Evolutionary conservation across 2,329 filamentous ascomycete genomes (phyloP).

Genomic region (Botrytis porri): DNA sequence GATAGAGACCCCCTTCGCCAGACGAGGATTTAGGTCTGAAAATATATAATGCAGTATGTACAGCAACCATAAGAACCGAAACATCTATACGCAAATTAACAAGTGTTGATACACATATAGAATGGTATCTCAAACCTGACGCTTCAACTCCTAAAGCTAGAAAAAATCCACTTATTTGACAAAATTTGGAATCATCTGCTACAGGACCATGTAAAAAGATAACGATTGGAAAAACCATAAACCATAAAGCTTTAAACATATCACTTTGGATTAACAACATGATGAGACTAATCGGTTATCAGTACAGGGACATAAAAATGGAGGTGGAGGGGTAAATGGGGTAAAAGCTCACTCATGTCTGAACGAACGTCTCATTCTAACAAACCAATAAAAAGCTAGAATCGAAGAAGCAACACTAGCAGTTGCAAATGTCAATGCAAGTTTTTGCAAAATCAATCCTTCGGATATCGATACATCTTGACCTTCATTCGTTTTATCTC

Average conservation of each 20-base stretch:
- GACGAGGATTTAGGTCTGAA: conserved; percentile 51
- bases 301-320: conserved; percentile 11
- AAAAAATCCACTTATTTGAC: conserved; percentile 67
- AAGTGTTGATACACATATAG: not conserved
- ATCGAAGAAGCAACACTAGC: conserved; percentile 57
- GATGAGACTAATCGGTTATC: conserved; percentile 54
- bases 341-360: conserved; percentile 62
- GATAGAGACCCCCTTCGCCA: conserved; percentile 64
- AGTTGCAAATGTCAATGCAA: conserved; percentile 43
- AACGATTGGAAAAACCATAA: conserved; percentile 61
- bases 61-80: conserved; percentile 67
- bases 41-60: conserved; percentile 71
- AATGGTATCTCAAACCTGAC: conserved; percentile 45
- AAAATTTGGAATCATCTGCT: conserved; percentile 53
- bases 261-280: conserved; percentile 72
- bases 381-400: conserved; percentile 67
- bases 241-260: conserved; percentile 66
- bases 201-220: conserved; percentile 53
- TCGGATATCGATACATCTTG: conserved; percentile 24
- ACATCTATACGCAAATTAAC: conserved; percentile 48
- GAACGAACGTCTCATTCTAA: conserved; percentile 70
- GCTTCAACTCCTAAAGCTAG: conserved; percentile 65
- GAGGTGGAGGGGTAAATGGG: not conserved
- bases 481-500: conserved; percentile 22
- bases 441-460: conserved; percentile 32